These are phyloP conservation scores for Pinus taeda DNA, from an alignment of 75 land plant genomes.

Conservation along the genomic window DNA sequence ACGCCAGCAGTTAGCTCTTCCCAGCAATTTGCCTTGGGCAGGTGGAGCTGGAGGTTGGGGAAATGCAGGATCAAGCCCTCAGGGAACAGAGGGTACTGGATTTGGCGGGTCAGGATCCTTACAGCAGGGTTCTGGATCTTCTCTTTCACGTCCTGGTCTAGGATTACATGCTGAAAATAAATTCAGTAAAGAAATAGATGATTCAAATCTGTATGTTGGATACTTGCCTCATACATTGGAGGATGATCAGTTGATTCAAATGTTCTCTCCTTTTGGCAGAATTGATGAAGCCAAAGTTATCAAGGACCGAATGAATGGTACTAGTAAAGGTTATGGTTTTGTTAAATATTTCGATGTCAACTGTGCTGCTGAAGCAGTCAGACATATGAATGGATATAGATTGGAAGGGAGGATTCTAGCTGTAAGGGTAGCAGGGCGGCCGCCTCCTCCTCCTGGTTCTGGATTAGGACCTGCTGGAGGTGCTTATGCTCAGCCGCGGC, in stretches of 20 bases:
- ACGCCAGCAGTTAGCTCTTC: constrained; percentile 4
- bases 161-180: not conserved
- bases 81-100: not conserved
- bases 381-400: constrained; percentile 36
- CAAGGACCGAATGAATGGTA: constrained; percentile 34
- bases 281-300: constrained; percentile 22
- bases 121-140: not conserved
- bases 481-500: not conserved
- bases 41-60: constrained; percentile 10
- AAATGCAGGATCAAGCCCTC: not conserved
- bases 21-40: constrained; percentile 11
- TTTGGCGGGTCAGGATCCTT: not conserved
- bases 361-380: constrained; percentile 28
- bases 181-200: constrained; percentile 26
- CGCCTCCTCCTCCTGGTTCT: constrained; percentile 12
- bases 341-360: constrained; percentile 25
- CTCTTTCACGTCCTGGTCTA: not conserved
- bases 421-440: constrained; percentile 32
- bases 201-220: constrained; percentile 42
- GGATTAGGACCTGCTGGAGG: constrained; percentile 9
- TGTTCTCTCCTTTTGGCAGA: constrained; percentile 49
- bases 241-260: constrained; percentile 16
- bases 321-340: constrained; percentile 60
- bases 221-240: constrained; percentile 38
- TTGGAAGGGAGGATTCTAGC: constrained; percentile 33